These are phyloP conservation scores for Vishniacozyma victoriae DNA, from an alignment of 768 basidiomycete genomes.

Conservation along the genomic window DNA sequence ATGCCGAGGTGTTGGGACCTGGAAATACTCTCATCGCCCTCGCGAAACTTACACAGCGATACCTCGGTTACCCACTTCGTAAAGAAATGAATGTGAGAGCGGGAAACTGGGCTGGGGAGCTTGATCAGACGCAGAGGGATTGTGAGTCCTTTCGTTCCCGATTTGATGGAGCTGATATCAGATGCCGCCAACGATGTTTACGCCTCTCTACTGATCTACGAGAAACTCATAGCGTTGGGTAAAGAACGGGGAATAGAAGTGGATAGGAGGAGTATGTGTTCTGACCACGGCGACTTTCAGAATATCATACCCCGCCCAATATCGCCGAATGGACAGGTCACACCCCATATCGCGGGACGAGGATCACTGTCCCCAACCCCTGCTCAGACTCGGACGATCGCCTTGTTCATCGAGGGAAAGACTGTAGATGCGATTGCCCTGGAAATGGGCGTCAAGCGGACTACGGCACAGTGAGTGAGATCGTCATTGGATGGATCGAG, in stretches of 20 bases:
- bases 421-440: no score
- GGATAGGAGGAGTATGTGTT: no score
- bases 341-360: no score
- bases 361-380: no score
- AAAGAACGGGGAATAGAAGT: constrained; percentile 9
- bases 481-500: no score
- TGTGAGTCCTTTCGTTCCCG: constrained; percentile 25
- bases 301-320: no score
- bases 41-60: constrained; percentile 26
- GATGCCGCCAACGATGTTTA: constrained; percentile 45
- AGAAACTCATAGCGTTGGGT: constrained; percentile 12
- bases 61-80: constrained; percentile 25
- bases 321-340: no score
- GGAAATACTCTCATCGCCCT: constrained; percentile 30
- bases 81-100: constrained; percentile 31
- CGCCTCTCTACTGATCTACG: constrained; percentile 28
- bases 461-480: constrained; percentile 24
- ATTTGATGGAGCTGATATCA: background rate
- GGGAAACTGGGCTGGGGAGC: constrained; percentile 29
- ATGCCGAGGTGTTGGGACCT: constrained; percentile 33
- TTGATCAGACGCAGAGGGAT: constrained; percentile 25
- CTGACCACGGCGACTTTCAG: no score
- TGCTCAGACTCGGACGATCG: constrained; percentile 6
- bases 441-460: constrained; percentile 8
- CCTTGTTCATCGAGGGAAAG: no score